These are phyloP conservation scores for Microbotryum scabiosae DNA, from an alignment of 1,284 basidiomycete species.

Conservation along the genomic window DNA sequence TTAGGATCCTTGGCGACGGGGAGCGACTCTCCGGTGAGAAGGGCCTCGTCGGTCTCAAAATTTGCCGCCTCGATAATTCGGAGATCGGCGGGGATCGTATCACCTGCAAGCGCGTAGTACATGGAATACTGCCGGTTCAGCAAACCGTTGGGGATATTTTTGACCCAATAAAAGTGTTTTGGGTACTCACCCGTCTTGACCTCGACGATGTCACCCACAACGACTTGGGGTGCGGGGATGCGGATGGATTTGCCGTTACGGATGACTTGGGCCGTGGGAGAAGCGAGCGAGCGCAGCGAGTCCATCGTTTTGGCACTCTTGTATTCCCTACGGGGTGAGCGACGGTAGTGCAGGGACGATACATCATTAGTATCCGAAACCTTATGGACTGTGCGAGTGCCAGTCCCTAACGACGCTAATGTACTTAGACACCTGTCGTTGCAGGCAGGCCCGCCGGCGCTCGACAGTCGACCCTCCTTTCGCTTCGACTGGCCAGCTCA, in stretches of 20 bases:
- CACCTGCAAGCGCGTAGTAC: conserved; percentile 39
- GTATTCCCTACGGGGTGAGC: conserved; percentile 41
- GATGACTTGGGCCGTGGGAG: conserved; percentile 55
- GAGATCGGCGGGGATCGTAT: conserved; percentile 56
- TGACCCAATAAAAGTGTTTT: background rate
- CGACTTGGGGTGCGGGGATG: conserved; percentile 53
- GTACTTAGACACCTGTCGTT: too few relatives aligned
- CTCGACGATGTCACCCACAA: conserved; percentile 46
- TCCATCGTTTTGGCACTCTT: conserved; percentile 54
- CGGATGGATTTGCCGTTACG: conserved; percentile 48
- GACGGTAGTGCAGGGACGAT: background rate
- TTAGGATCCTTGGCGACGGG: conserved; percentile 54
- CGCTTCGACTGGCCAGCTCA: too few relatives aligned
- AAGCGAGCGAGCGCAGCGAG: conserved; percentile 51
- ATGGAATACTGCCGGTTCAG: background rate
- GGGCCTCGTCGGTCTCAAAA: conserved; percentile 56
- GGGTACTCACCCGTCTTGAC: conserved; percentile 23
- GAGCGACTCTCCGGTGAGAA: conserved; percentile 60
- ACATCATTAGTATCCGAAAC: background rate
- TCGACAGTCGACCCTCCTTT: too few relatives aligned
- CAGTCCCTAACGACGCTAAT: too few relatives aligned
- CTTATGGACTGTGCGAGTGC: too few relatives aligned
- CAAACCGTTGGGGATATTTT: background rate
- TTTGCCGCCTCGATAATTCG: conserved; percentile 46
- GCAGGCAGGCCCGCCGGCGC: too few relatives aligned